These are phyloP conservation scores for Candida michaelii DNA, from an alignment of 805 yeast genomes.

Conservation along the genomic window DNA sequence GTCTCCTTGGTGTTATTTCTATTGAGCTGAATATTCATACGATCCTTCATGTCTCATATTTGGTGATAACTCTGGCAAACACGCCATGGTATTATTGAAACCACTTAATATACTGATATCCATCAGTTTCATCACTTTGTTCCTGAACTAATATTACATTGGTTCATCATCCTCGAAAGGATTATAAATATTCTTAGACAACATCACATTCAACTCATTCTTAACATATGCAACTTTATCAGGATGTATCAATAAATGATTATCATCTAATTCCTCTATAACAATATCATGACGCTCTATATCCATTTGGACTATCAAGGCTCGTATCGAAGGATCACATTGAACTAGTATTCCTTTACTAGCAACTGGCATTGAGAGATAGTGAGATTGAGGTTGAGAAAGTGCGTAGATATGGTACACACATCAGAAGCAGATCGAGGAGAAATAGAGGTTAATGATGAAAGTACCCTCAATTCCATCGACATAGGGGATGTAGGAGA, in stretches of 20 bases:
- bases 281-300: slow-evolving; percentile 68
- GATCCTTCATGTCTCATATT: no score
- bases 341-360: slow-evolving; percentile 43
- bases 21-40: no score
- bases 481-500: background rate
- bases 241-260: slow-evolving; percentile 80
- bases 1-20: no score
- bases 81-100: no score
- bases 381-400: background rate
- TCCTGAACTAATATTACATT: background rate
- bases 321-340: slow-evolving; percentile 90
- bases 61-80: no score
- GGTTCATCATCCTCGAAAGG: slow-evolving; percentile 71
- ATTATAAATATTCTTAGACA: slow-evolving; percentile 82
- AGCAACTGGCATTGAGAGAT: slow-evolving; percentile 38
- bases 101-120: no score
- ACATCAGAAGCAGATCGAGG: slow-evolving; percentile 3
- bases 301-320: slow-evolving; percentile 82
- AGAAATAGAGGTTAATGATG: background rate
- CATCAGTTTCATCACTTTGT: no score
- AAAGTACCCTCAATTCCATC: background rate
- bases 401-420: background rate
- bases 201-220: slow-evolving; percentile 67
- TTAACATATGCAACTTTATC: slow-evolving; percentile 75
- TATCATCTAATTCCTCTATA: slow-evolving; percentile 81